These are phyloP conservation scores for Citrus inodora DNA, from an alignment of 345 rosid genomes.

Conservation along the genomic window DNA sequence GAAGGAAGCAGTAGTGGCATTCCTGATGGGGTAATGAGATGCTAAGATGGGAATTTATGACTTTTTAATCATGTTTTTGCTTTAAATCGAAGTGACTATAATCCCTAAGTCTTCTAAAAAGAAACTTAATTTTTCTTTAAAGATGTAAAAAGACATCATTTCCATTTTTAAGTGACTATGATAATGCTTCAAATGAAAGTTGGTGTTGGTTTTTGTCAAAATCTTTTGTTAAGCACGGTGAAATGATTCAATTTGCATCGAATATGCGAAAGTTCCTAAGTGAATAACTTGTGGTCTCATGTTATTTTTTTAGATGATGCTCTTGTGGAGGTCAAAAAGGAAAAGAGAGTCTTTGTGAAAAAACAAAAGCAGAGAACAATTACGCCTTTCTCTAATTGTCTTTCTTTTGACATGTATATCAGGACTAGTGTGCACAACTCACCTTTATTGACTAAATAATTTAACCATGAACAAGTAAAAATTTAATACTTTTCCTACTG, in stretches of 20 bases:
- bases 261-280: not conserved
- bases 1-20: too few species aligned
- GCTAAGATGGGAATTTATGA: too few species aligned
- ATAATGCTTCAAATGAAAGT: not conserved
- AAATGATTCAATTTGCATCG: not conserved
- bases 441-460: not conserved
- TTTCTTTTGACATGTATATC: not conserved
- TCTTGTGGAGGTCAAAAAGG: conserved; percentile 76
- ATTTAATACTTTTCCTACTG: not conserved
- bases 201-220: not conserved
- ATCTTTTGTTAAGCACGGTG: not conserved
- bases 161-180: not conserved
- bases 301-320: conserved; percentile 52
- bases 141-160: not conserved
- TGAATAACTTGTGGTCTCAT: not conserved
- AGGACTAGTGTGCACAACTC: not conserved
- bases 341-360: conserved; percentile 63
- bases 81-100: too few species aligned
- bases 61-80: too few species aligned
- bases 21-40: too few species aligned
- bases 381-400: conserved; percentile 20
- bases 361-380: conserved; percentile 80
- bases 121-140: too few species aligned
- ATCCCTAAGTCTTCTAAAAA: too few species aligned
- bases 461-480: not conserved